Base-by-base conservation (phyloP, 495 filamentous ascomycete genomes). In the Neurospora sp. region DNA sequence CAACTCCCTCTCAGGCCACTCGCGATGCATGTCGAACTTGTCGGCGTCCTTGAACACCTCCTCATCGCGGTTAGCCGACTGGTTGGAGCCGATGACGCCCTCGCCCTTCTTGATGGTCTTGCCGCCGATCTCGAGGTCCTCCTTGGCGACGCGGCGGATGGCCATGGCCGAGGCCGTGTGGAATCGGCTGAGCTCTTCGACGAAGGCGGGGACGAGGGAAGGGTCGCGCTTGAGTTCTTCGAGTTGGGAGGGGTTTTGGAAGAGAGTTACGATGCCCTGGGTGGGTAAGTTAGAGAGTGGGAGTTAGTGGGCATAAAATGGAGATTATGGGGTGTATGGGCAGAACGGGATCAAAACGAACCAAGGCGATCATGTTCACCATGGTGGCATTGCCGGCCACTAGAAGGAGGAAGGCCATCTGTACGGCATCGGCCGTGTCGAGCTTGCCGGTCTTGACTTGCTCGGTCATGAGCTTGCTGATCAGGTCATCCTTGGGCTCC, bases 381-480 rank as follows among this genome's bases (percentile, higher is more conserved):
- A 86, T 84, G 12, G 84, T 85, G 0, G 84, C 83, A 48, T 86
- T 86, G 3, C 83, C 84, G 0, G 84, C 84, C 0, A 84, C 83
- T 2, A 86, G 80, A 41, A 85, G 73, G 35, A 86, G 72, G 74
- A 85, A 85, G 0, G 83, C 81, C 70, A 85, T 83, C 70, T 83
- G 81, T 1, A 82, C 78, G 0, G 80, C 83, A 41, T 84, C 83
- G 1, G 71, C 74, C 74, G 78, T 80, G 3, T 79, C 74, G 14
- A 86, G 75, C 22, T 82, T 71, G 3, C 84, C 84, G 6, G 77
- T 76, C 27, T 77, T 78, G 10, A 82, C 74, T 53, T 85, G 83
- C 46, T 85, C 77, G 3, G 72, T 76, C 11, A 82, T 79, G 3
- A 87, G 75, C 48, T 81, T 81, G 75, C 79, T 82, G 74, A 87